Conservation (phyloP, 257 asterid species). For the Schizonepeta tenuifolia region DNA sequence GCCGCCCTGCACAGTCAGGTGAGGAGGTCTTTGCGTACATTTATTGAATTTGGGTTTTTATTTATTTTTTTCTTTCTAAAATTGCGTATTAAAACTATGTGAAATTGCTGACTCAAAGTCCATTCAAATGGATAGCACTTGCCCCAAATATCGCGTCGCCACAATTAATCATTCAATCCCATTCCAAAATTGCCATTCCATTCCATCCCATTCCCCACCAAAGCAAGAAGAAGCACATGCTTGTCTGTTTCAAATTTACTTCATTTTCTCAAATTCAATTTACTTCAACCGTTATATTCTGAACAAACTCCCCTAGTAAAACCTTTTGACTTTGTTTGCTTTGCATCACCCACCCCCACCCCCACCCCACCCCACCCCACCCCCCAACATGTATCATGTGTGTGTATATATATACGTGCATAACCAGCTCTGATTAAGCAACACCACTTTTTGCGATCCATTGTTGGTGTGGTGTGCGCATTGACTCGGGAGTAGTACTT, state of each 20-base stretch:
- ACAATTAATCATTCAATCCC: neutral
- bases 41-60: no score
- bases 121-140: constrained; percentile 11
- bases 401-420: neutral
- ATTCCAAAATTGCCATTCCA: no score
- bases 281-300: neutral
- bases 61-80: neutral
- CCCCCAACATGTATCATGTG: neutral
- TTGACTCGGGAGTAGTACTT: neutral
- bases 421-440: neutral
- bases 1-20: no score
- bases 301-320: neutral
- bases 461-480: neutral
- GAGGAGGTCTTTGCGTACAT: no score
- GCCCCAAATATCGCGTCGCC: neutral
- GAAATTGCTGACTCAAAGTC: constrained; percentile 2
- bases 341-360: neutral
- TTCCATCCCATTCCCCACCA: no score
- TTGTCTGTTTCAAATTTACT: no score
- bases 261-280: no score
- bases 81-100: neutral
- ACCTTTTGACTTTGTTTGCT: neutral
- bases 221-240: neutral
- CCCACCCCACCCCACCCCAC: neutral
- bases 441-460: neutral